Evolutionary conservation across 2,329 filamentous ascomycete species (phyloP), one percentile per base, ranked within the genome.

Genomic region (Curvularia lunata): DNA sequence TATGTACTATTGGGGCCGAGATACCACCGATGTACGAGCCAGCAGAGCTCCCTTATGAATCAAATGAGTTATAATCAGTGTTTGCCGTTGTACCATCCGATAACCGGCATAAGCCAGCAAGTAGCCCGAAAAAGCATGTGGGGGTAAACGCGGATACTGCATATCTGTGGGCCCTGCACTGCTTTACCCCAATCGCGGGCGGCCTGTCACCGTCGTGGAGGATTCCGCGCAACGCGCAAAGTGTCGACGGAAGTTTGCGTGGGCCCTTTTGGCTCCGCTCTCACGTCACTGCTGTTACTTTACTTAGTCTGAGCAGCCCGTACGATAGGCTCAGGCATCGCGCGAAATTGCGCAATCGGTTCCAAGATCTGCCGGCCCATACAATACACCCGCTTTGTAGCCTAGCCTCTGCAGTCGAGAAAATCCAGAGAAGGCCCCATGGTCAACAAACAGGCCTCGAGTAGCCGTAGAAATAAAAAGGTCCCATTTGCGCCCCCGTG

Each of bases 321-420:
- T 34, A 47, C 46, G 46, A 52, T 55, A 53, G 55, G 50, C 59
- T 61, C 48, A 56, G 64, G 56, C 66, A 69, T 67, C 69, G 63
- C 72, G 73, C 73, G 72, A 70, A 67, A 76, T 76, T 70, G 72
- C 73, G 73, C 73, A 72, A 75, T 75, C 71, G 71, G 61, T 57
- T 64, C 71, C 70, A 71, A 74, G 63, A 69, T 69, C 64, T 65
- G 65, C 67, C 68, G 72, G 65, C 56, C 67, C 67, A 68, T 65
- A 68, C 66, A 67, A 42, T 13, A 49, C 55, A 62, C 54, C 58
- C 64, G 63, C 58, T 47, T 55, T 47, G 37, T 42, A 56, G 58
- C 55, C 63, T 69, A 70, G 66, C 55, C 28, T 55, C 62, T 62
- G 59, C 62, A 56, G 54, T 52, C 56, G 45, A 47, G 48, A 63